Percentiles rank a stretch among this genome's conserved stretches.
Conservation (phyloP, 257 asterid species). For the Solanum ahanhuiri region DNA sequence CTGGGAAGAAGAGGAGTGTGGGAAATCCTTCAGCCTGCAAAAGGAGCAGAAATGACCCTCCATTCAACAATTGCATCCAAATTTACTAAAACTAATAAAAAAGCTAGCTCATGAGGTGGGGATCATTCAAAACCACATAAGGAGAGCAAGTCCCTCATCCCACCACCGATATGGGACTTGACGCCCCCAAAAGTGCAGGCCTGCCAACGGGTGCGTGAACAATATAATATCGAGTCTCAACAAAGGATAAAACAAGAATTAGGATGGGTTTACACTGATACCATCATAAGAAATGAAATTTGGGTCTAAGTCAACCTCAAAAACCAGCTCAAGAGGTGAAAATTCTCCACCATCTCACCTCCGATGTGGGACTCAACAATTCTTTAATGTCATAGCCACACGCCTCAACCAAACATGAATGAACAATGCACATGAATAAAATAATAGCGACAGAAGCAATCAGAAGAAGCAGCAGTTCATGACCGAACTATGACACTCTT, state of each 20-base stretch:
- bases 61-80: background rate
- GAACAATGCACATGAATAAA: background rate
- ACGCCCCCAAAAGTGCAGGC: background rate
- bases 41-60: background rate
- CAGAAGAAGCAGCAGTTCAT: background rate
- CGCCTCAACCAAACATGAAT: background rate
- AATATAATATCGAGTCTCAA: background rate
- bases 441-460: background rate
- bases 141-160: background rate
- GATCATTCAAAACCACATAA: background rate
- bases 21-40: slow-evolving; percentile 92
- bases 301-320: background rate
- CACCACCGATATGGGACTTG: background rate
- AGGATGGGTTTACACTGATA: background rate
- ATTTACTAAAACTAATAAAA: background rate
- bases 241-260: background rate
- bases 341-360: background rate
- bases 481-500: background rate
- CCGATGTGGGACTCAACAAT: background rate
- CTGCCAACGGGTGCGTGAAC: background rate
- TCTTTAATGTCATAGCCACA: background rate
- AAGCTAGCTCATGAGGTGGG: background rate
- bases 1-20: slow-evolving; percentile 87
- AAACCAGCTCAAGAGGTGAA: background rate
- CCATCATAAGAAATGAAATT: background rate